Conservation (phyloP, 805 yeast genomes). For the Candida nitratophila region DNA sequence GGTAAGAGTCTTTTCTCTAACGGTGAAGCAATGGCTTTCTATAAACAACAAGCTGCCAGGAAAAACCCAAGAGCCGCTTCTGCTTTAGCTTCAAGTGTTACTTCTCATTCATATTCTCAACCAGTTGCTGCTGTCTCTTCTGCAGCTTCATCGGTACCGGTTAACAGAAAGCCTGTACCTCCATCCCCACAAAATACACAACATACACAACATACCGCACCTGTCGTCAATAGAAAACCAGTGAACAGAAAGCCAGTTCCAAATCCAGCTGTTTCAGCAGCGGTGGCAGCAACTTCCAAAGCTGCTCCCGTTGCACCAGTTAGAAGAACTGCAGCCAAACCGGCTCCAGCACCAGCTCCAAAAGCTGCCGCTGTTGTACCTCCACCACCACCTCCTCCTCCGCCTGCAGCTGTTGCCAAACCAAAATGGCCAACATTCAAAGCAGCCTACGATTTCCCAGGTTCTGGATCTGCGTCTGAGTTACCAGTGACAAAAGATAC, state of each 20-base stretch:
- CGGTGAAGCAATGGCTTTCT: slow-evolving; percentile 19
- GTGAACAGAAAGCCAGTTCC: slow-evolving; percentile 4
- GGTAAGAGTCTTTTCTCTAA: slow-evolving; percentile 28
- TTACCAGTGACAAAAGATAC: slow-evolving; percentile 74
- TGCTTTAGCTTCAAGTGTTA: slow-evolving; percentile 13
- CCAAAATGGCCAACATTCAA: slow-evolving; percentile 72
- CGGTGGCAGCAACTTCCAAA: slow-evolving; percentile 19
- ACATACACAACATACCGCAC: slow-evolving; percentile 31
- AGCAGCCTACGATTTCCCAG: slow-evolving; percentile 85
- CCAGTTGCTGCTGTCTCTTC: slow-evolving; percentile 10
- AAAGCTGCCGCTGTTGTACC: slow-evolving; percentile 7
- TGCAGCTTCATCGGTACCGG: slow-evolving; percentile 6
- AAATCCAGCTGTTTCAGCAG: slow-evolving; percentile 15
- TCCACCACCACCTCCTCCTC: slow-evolving; percentile 67
- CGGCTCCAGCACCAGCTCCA: not conserved
- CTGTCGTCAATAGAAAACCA: slow-evolving; percentile 1
- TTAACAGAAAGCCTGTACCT: slow-evolving; percentile 27
- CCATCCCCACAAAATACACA: slow-evolving; percentile 31
- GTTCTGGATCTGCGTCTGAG: slow-evolving; percentile 76
- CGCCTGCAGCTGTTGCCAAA: slow-evolving; percentile 42
- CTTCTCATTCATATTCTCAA: slow-evolving; percentile 5
- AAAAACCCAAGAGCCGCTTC: slow-evolving; percentile 3
- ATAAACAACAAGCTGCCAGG: slow-evolving; percentile 12
- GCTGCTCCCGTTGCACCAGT: slow-evolving; percentile 6
- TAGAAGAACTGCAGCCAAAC: not conserved